Evolutionary conservation across 2,329 filamentous ascomycete genomes (phyloP), one percentile per base, ranked within the genome.

Genomic region (Neurospora crassa): DNA sequence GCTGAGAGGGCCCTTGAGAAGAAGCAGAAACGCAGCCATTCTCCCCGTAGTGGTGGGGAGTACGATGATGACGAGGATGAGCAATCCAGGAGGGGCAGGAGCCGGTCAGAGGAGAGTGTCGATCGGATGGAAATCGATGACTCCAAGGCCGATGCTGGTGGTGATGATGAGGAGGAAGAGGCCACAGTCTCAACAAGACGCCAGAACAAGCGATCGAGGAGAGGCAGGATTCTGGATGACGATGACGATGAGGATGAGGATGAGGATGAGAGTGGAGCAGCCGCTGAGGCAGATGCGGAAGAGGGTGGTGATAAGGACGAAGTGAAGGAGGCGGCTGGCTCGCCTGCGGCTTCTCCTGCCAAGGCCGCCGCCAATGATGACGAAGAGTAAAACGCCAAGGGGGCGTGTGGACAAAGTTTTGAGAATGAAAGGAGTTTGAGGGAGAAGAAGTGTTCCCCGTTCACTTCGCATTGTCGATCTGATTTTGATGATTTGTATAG

Each of bases 161-260:
- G 83, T 24, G 79, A 81, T 40, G 82, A 84, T 7, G 84, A 84
- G 16, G 85, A 87, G 7, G 84, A 88, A 1, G 86, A 86, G 2
- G 85, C 85, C 43, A 81, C 80, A 24, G 80, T 82, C 34, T 78
- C 80, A 69, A 77, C 77, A 67, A 76, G 74, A 71, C 82, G 82
- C 69, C 80, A 81, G 75, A 77, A 78, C 70, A 87, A 84, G 79
- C 82, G 86, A 70, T 79, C 82, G 20, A 81, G 86, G 43, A 81
- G 86, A 63, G 85, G 84, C 24, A 81, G 85, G 43, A 84, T 88
- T 40, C 78, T 88, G 69, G 81, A 82, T 47, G 85, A 88, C 70
- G 86, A 84, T 69, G 86, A 88, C 68, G 86, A 88, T 68, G 86
- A 86, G 7, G 85, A 86, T 68, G 86, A 86, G 7, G 85, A 86